These are phyloP conservation scores for Wickerhamomyces rabaulensis DNA, from an alignment of 805 yeast genomes.

Conservation along the genomic window DNA sequence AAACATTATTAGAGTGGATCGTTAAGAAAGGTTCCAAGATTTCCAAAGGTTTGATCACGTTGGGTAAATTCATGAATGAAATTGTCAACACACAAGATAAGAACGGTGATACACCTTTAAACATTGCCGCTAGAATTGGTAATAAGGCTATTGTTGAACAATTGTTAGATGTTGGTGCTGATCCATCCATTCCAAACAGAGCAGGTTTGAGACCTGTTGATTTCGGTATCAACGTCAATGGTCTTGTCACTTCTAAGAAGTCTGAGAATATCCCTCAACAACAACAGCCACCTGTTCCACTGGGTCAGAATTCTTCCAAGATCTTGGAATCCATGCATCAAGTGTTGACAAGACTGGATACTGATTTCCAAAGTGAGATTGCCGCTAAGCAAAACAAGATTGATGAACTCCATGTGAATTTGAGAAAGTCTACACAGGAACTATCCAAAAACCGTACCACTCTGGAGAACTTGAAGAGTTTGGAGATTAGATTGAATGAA, in stretches of 20 bases:
- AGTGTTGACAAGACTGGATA: constrained; percentile 46
- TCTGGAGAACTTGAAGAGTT: constrained; percentile 46
- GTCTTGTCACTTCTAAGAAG: constrained; percentile 5
- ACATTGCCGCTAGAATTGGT: constrained; percentile 87
- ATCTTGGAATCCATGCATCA: constrained; percentile 47
- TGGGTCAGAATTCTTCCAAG: constrained; percentile 27
- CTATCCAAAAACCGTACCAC: constrained; percentile 44
- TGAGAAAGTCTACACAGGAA: constrained; percentile 51
- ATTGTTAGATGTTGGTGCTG: constrained; percentile 83
- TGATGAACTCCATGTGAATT: constrained; percentile 45
- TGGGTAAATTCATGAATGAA: constrained; percentile 56
- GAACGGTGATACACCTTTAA: constrained; percentile 93
- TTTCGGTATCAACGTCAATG: constrained; percentile 60
- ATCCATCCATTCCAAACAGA: constrained; percentile 70
- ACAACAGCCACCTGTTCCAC: background rate
- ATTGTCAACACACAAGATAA: constrained; percentile 85
- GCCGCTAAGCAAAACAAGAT: constrained; percentile 46
- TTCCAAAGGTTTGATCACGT: constrained; percentile 40
- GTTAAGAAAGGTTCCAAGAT: constrained; percentile 48
- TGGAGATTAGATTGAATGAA: constrained; percentile 39
- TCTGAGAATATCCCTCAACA: background rate
- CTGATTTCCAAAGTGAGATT: constrained; percentile 56
- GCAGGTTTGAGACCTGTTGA: constrained; percentile 85
- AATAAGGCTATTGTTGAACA: constrained; percentile 76
- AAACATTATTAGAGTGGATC: constrained; percentile 71